phyloP scores from a whole-genome alignment of 768 basidiomycete genomes.

The Porpolomopsis calyptriformis region DNA sequence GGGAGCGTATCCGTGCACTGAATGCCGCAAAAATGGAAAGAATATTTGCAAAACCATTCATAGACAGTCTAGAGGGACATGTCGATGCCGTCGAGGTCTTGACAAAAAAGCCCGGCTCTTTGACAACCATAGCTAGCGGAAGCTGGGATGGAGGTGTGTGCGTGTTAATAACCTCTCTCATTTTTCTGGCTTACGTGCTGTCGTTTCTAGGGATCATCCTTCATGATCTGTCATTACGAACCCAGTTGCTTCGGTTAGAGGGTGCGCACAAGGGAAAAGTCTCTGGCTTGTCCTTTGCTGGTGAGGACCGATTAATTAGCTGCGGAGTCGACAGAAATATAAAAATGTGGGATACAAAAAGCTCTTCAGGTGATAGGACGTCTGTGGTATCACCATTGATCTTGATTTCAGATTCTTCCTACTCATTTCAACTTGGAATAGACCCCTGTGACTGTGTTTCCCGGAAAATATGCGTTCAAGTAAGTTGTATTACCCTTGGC shows the following conservation, averaged over 20 bases:
- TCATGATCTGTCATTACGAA: slow-evolving; percentile 62
- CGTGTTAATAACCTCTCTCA: slow-evolving; percentile 4
- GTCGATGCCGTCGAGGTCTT: slow-evolving; percentile 88
- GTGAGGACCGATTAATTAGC: slow-evolving; percentile 51
- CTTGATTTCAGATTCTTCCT: neutral
- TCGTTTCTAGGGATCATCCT: slow-evolving; percentile 60
- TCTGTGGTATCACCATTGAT: slow-evolving; percentile 31
- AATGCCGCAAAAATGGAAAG: slow-evolving; percentile 96
- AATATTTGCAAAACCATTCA: slow-evolving; percentile 96
- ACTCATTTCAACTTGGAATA: neutral
- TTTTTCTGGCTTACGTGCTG: neutral
- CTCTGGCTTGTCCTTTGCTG: slow-evolving; percentile 69
- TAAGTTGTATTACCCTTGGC: slow-evolving; percentile 24
- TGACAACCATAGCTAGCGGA: slow-evolving; percentile 78
- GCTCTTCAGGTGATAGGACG: slow-evolving; percentile 13
- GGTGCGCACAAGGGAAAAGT: slow-evolving; percentile 80
- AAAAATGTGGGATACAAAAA: slow-evolving; percentile 63
- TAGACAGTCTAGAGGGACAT: slow-evolving; percentile 85
- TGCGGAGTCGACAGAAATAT: slow-evolving; percentile 78
- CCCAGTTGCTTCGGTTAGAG: slow-evolving; percentile 44
- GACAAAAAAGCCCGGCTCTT: slow-evolving; percentile 56
- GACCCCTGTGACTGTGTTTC: slow-evolving; percentile 63
- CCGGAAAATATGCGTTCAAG: slow-evolving; percentile 89
- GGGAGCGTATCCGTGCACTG: slow-evolving; percentile 88
- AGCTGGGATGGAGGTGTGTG: slow-evolving; percentile 90